A percentile compares a stretch with the other conserved stretches of the same genome.
These are phyloP conservation scores for Umbilicus rupestris DNA, from an alignment of 164 flowering plant genomes.

Conservation along the genomic window DNA sequence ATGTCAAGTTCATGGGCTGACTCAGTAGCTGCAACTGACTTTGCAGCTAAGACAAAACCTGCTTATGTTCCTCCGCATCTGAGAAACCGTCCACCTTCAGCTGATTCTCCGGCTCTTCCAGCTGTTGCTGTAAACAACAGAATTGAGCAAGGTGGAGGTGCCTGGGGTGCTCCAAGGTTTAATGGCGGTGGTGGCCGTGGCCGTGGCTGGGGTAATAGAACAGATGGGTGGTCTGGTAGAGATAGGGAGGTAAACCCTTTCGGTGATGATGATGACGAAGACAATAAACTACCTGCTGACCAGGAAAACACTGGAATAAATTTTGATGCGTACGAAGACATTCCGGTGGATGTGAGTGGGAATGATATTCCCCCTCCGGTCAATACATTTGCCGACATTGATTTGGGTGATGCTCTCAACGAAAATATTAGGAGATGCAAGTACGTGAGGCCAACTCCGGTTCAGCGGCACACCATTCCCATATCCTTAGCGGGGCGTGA, in stretches of 20 bases:
- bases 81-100: slow-evolving; percentile 34
- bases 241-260: slow-evolving; percentile 66
- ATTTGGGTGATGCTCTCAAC: slow-evolving; percentile 57
- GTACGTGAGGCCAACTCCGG: slow-evolving; percentile 73
- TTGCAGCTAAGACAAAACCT: slow-evolving; percentile 19
- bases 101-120: slow-evolving; percentile 25
- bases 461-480: slow-evolving; percentile 69
- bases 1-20: slow-evolving; percentile 59
- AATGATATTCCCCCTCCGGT: slow-evolving; percentile 61
- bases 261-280: slow-evolving; percentile 29
- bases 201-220: slow-evolving; percentile 35
- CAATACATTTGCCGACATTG: slow-evolving; percentile 67
- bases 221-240: slow-evolving; percentile 47
- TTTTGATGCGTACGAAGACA: slow-evolving; percentile 75
- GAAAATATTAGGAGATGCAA: slow-evolving; percentile 57
- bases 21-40: slow-evolving; percentile 48
- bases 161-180: slow-evolving; percentile 20
- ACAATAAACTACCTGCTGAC: slow-evolving; percentile 23
- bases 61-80: slow-evolving; percentile 81
- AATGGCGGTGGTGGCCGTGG: slow-evolving; percentile 35
- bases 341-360: slow-evolving; percentile 75
- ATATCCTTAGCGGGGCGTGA: slow-evolving; percentile 58
- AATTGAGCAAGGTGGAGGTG: slow-evolving; percentile 16
- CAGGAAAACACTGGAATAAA: slow-evolving; percentile 60
- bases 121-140: slow-evolving; percentile 9